These are phyloP conservation scores for Plenodomus lindquistii DNA, from an alignment of 2,329 filamentous ascomycete genomes.

Conservation along the genomic window DNA sequence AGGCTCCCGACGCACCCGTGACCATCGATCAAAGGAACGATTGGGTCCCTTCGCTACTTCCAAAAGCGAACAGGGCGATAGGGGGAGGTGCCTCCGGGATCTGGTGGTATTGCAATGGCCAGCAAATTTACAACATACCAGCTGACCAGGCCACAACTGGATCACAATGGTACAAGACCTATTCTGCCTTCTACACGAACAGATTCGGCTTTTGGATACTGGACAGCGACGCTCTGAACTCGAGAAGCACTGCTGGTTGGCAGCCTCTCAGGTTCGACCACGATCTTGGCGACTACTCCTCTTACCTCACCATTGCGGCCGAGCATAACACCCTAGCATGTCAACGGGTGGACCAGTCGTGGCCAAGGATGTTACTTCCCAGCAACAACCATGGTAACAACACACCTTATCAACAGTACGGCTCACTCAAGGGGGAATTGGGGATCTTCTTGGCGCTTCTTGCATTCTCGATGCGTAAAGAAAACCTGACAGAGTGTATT, in stretches of 20 bases:
- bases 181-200: constrained; percentile 18
- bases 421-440: constrained; percentile 37
- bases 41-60: too few species aligned
- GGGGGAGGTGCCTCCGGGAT: too few species aligned
- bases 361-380: constrained; percentile 25
- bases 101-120: background rate
- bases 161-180: constrained; percentile 5
- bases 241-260: constrained; percentile 9
- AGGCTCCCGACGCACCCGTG: too few species aligned
- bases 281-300: constrained; percentile 11
- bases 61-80: too few species aligned
- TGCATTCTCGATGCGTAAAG: constrained; percentile 24
- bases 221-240: constrained; percentile 3
- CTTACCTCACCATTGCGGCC: constrained; percentile 24
- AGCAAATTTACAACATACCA: background rate
- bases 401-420: constrained; percentile 4
- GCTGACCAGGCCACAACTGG: background rate
- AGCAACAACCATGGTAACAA: constrained; percentile 24
- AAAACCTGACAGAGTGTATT: constrained; percentile 12
- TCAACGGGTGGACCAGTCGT: constrained; percentile 16
- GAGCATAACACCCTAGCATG: constrained; percentile 6
- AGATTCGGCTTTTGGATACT: constrained; percentile 21
- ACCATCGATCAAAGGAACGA: background rate
- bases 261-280: constrained; percentile 23
- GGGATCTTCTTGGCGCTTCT: constrained; percentile 38